Percentiles rank a stretch among this genome's conserved stretches.
phyloP scores from a whole-genome alignment of 805 yeast species.

The Lachancea lanzarotensis region DNA sequence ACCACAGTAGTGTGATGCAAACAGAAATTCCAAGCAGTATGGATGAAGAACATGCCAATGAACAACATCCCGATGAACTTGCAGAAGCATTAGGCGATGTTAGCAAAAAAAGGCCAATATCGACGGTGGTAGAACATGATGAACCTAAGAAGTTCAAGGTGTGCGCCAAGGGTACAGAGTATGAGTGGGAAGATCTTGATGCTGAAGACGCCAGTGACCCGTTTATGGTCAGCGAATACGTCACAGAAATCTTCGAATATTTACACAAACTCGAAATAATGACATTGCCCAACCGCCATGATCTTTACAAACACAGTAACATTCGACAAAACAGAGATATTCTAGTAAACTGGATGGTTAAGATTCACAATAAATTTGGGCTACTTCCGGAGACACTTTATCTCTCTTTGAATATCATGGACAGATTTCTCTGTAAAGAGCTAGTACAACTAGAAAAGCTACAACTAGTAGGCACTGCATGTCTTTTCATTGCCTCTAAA shows the following conservation, averaged over 20 bases:
- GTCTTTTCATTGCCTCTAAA: constrained; percentile 83
- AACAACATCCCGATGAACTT: background rate
- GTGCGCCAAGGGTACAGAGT: constrained; percentile 32
- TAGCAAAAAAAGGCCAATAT: constrained; percentile 32
- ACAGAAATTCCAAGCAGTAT: background rate
- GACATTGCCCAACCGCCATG: constrained; percentile 53
- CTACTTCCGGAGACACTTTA: constrained; percentile 82
- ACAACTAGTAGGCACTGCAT: constrained; percentile 81
- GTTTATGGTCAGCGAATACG: constrained; percentile 90
- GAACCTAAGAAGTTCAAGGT: constrained; percentile 32
- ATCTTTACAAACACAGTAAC: constrained; percentile 37
- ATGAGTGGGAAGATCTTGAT: constrained; percentile 68
- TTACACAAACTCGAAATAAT: constrained; percentile 63
- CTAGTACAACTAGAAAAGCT: constrained; percentile 72
- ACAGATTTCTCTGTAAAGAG: constrained; percentile 73
- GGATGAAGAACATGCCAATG: background rate
- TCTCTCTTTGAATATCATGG: constrained; percentile 80
- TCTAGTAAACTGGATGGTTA: constrained; percentile 90
- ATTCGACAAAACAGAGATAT: constrained; percentile 54
- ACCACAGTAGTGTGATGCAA: constrained; percentile 4
- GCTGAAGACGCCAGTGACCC: constrained; percentile 77
- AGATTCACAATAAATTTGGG: constrained; percentile 78
- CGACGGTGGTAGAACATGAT: constrained; percentile 30
- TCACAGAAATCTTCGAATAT: constrained; percentile 76
- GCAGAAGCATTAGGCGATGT: constrained; percentile 12